Base-by-base conservation (phyloP, 192 early-diverging fungal genomes). In the Podila horticola region DNA sequence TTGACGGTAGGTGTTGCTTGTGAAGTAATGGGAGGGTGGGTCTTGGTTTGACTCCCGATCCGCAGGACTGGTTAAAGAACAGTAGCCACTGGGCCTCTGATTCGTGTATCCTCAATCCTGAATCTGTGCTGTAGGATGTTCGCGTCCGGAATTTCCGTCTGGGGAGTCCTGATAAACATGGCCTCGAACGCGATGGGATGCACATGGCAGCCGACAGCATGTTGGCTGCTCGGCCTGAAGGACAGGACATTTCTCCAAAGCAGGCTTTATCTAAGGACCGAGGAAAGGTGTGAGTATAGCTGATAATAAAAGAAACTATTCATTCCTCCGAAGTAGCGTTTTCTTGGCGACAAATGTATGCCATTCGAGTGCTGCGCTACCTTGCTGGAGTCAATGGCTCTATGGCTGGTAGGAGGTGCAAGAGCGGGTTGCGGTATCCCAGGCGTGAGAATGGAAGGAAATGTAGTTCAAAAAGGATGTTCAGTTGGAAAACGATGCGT, bases 161-260 rank as follows among this genome's bases (percentile, higher is more conserved):
- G 24, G 70, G 62, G 1, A 72, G 49, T 19, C 66, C 61, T n/a
- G 64, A 12, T 7, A 79, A 24, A 38, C 61, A 64, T 13, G n/a
- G n/a, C 33, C 62, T 79, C 55, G 76, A 71, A 36, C 75, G 75
- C 49, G 75, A 72, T 20, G 77, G 71, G 45, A 81, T 81, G 30
- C 67, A 65, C 77, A 69, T 81, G 41, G 77, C 77, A 36, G 64
- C 77, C 11, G 71, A 64, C 66, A 81, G 77, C 62, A 81, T 66
- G 48, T 69, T 81, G 71, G 62, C 77, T 64, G 77, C 67, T n/a
- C 71, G 71, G 58, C 77, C 72, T 7, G 77, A 81, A 55, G 77
- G 55, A 52, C 71, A 73, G 55, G 77, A 73, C 77, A 81, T 81
- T 59, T 28, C 15, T 19, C 59, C 59, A 31, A 31, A 61, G 34